Percentiles rank a stretch among this genome's conserved stretches.
These are phyloP conservation scores for Emiliania huxleyi DNA, from an alignment of 78 protist genomes.

Conservation along the genomic window DNA sequence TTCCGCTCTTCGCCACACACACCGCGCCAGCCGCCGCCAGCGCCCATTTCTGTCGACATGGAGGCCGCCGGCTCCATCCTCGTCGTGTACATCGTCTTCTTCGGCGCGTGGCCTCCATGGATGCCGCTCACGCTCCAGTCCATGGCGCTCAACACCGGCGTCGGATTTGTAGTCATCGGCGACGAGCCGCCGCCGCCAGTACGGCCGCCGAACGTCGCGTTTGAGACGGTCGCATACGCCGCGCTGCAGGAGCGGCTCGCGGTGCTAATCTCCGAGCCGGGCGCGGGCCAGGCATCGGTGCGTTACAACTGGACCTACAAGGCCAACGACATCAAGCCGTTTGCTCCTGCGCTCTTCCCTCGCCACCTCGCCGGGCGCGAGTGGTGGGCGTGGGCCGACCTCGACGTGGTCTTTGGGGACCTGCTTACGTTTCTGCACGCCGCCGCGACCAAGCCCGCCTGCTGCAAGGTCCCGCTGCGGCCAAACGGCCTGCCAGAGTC, in stretches of 20 bases:
- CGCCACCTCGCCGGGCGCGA: background rate
- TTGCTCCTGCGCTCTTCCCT: background rate
- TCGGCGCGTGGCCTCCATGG: conserved; percentile 9
- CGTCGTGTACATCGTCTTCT: background rate
- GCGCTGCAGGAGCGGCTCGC: background rate
- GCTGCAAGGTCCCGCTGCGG: background rate
- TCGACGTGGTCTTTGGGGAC: background rate
- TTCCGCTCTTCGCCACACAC: too few relatives aligned
- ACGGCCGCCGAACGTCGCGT: background rate
- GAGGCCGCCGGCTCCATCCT: too few relatives aligned
- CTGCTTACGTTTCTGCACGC: background rate
- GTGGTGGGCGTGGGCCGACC: conserved; percentile 6
- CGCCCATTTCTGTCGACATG: too few relatives aligned
- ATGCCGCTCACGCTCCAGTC: conserved; percentile 1
- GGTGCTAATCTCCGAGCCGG: background rate
- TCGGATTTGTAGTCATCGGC: background rate
- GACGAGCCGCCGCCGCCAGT: background rate
- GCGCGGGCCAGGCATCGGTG: background rate
- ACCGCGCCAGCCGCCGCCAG: too few relatives aligned
- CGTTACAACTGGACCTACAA: background rate
- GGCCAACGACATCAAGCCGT: conserved; percentile 26
- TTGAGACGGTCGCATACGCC: background rate
- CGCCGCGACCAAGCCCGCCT: background rate
- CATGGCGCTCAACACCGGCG: background rate
- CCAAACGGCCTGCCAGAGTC: too few relatives aligned